A percentile compares a stretch with the other conserved stretches of the same genome.
Evolutionary conservation across 176 grass and related monocot species (phyloP).

Genomic region (Neostapfia colusana): DNA sequence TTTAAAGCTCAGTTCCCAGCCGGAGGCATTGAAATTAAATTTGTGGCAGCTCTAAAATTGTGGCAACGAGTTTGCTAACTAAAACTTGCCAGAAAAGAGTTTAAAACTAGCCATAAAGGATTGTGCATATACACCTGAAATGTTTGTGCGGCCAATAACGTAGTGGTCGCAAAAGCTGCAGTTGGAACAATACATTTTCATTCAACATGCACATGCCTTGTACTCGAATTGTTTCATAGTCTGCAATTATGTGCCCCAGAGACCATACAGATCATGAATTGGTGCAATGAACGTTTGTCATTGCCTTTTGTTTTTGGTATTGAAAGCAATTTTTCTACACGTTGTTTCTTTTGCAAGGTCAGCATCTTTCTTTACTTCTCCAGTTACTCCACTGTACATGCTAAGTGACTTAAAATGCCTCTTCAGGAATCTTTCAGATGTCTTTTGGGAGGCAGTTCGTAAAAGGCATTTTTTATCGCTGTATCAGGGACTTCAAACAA

Average conservation of each 20-base stretch:
- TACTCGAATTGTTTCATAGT: neutral
- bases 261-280: neutral
- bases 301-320: neutral
- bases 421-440: slow-evolving; percentile 87
- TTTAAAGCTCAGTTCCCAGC: neutral
- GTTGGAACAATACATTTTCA: neutral
- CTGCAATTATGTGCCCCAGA: neutral
- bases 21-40: neutral
- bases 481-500: slow-evolving; percentile 91
- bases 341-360: slow-evolving; percentile 2
- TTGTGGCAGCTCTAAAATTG: neutral
- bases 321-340: slow-evolving; percentile 15
- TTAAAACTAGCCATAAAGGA: neutral
- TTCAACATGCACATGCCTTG: neutral
- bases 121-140: neutral
- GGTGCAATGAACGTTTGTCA: neutral
- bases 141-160: neutral
- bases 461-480: slow-evolving; percentile 73
- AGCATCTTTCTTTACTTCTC: slow-evolving; percentile 11
- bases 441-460: slow-evolving; percentile 88
- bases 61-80: neutral
- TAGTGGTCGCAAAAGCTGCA: neutral
- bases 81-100: neutral
- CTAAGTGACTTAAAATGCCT: slow-evolving; percentile 30
- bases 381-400: neutral